Evolutionary conservation across 1,139 yeast species (phyloP), one percentile per base, ranked within the genome.

Genomic region (Protomyces inundatus): DNA sequence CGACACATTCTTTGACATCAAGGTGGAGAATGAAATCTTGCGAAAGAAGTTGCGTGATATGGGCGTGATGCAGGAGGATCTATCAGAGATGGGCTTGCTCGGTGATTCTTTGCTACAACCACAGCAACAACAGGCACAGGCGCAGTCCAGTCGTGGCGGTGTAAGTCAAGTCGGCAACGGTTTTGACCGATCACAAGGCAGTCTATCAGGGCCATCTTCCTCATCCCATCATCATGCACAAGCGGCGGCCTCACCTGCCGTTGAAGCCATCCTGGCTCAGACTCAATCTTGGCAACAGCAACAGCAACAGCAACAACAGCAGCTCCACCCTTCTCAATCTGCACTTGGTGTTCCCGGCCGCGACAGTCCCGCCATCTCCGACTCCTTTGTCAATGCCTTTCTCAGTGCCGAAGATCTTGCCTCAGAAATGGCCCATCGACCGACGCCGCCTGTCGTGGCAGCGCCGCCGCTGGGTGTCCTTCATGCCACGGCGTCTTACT

Each of bases 1-100:
- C n/a, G 69, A 68, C 61, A 48, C 65, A 35, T 68, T 67, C 48
- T 64, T 68, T 36, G 69, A 68, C 39, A 56, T 64, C 65, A 65
- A 67, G 54, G 55, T 66, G 50, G 69, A 66, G 50, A 66, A 65
- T 42, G 61, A 66, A 37, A 58, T 65, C 30, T 37, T 66, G 30
- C 57, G 65, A 61, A 61, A 48, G 35, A 50, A 53, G 52, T 39
- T 63, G 50, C 16, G 48, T 30, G 40, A 30, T 14, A 12, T 55
- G 39, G 57, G 55, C 32, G 57, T 53, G 46, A 32, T 14, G 48
- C 32, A 42, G 32, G 48, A 42, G 32, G 48, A 42, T 14, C 9
- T 42, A 10, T 42, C 48, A n/a, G 48, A 42, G 32, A 42, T 42
- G 48, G 48, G 48, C 48, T 23, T 42, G 30, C 48, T 16, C 4